Evolutionary conservation across 2,329 filamentous ascomycete species (phyloP), one percentile per base, ranked within the genome.

Genomic region (Graphilbum sp.): DNA sequence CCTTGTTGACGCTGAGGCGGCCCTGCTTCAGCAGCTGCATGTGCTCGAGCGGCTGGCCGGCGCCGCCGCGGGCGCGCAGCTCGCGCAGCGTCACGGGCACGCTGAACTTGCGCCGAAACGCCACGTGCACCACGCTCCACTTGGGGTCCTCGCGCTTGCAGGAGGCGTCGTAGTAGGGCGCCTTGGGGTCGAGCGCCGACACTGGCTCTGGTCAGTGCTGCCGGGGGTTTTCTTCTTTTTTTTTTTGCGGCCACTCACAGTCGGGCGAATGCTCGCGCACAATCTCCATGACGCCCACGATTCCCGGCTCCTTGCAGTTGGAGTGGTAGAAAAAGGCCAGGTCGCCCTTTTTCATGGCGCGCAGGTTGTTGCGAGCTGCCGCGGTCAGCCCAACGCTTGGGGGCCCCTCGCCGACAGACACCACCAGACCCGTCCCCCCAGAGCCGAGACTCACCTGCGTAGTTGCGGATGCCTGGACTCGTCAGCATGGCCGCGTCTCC

Each of bases 321-420:
- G 83, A 93, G 58, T 95, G 88, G 54, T 96, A 96, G 62, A 98
- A 96, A 61, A 98, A 96, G 20, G 86, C 87, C 24, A 87, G 66
- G 52, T 98, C 90, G 36, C 87, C 87, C 40, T 77, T 75, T 49
- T 83, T 86, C 90, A 98, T 98, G 9, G 75, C 72, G 23, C 83
- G 74, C 60, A 98, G 77, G 54, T 95, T 85, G 52, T 95, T 96
- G 20, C 84, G 75, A 7, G 88, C 88, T 58, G 32, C 8, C n/a
- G n/a, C n/a, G n/a, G n/a, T n/a, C n/a, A n/a, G n/a, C n/a, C n/a
- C n/a, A n/a, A n/a, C n/a, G n/a, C n/a, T n/a, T n/a, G n/a, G n/a
- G n/a, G n/a, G n/a, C n/a, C n/a, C n/a, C n/a, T n/a, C n/a, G n/a
- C n/a, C n/a, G n/a, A n/a, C n/a, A n/a, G n/a, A n/a, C n/a, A n/a